Conservation (phyloP, 176 grass and related monocot genomes). For the Ananas comosus region DNA sequence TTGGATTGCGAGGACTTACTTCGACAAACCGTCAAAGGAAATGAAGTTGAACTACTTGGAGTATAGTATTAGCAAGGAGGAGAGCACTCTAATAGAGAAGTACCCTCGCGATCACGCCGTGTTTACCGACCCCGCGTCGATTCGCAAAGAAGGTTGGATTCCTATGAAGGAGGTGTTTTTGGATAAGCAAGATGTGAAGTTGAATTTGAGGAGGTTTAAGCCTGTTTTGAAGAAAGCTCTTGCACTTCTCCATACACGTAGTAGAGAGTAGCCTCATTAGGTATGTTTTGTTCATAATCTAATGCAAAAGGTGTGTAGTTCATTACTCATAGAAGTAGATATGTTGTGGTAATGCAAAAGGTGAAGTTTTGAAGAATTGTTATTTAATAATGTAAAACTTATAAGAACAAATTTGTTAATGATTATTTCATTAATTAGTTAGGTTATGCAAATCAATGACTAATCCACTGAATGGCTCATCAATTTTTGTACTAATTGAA, state of each 20-base stretch:
- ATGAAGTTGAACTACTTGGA: slow-evolving; percentile 62
- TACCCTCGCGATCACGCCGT: slow-evolving; percentile 58
- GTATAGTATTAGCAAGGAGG: slow-evolving; percentile 58
- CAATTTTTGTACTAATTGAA: too few relatives aligned
- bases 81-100: slow-evolving; percentile 73
- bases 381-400: too few relatives aligned
- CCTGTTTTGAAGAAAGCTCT: slow-evolving; percentile 44
- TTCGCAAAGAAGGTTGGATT: slow-evolving; percentile 44
- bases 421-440: too few relatives aligned
- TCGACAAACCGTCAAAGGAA: slow-evolving; percentile 38
- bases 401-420: too few relatives aligned
- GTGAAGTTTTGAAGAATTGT: too few relatives aligned
- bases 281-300: too few relatives aligned
- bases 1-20: slow-evolving; percentile 43
- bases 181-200: slow-evolving; percentile 70
- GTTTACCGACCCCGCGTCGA: slow-evolving; percentile 62
- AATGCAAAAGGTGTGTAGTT: too few relatives aligned
- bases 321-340: too few relatives aligned
- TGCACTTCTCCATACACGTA: slow-evolving; percentile 22
- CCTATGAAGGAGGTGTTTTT: slow-evolving; percentile 47
- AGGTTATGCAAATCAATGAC: too few relatives aligned
- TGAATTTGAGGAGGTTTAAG: slow-evolving; percentile 58
- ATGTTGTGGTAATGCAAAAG: too few relatives aligned
- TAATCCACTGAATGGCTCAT: too few relatives aligned
- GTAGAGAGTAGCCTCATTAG: neutral